Conservation (phyloP, 495 filamentous ascomycete species). For the Podospora tetraspora region DNA sequence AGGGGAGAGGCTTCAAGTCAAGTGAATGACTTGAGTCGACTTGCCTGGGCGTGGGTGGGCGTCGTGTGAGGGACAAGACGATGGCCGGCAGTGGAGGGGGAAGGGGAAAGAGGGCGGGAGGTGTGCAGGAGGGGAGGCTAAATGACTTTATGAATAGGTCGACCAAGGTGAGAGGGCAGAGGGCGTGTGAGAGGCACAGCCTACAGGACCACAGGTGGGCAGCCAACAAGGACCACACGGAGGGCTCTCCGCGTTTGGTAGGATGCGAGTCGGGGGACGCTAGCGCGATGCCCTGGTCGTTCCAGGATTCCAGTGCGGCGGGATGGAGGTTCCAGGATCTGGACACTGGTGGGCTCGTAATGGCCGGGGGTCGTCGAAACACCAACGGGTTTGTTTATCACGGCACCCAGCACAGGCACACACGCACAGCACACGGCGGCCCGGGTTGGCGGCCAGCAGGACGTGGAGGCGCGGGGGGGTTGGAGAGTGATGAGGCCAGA, state of each 20-base stretch:
- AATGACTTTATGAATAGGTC: conserved; percentile 36
- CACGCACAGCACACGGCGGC: not conserved
- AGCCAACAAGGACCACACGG: conserved; percentile 18
- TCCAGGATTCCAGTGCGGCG: conserved; percentile 25
- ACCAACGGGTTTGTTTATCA: conserved; percentile 19
- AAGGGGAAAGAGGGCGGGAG: conserved; percentile 26
- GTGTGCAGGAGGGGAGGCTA: conserved; percentile 30
- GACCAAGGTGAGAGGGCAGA: conserved; percentile 10
- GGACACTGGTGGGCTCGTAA: conserved; percentile 13
- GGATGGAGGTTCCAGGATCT: conserved; percentile 23
- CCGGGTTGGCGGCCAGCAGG: not conserved
- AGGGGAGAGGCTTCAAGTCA: conserved; percentile 30
- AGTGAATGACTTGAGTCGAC: conserved; percentile 44
- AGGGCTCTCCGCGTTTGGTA: conserved; percentile 18
- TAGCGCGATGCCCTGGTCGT: conserved; percentile 23
- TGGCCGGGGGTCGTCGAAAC: conserved; percentile 11
- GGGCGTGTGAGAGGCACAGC: conserved; percentile 19
- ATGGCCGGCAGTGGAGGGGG: conserved; percentile 33
- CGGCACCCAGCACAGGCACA: conserved; percentile 5
- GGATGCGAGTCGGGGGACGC: conserved; percentile 15
- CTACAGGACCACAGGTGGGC: conserved; percentile 7
- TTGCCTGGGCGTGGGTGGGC: conserved; percentile 20
- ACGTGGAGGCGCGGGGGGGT: not conserved
- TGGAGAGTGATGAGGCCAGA: too few relatives aligned
- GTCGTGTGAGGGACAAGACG: conserved; percentile 20